These are phyloP conservation scores for Massarina eburnea DNA, from an alignment of 2,329 filamentous ascomycete genomes.

Conservation along the genomic window DNA sequence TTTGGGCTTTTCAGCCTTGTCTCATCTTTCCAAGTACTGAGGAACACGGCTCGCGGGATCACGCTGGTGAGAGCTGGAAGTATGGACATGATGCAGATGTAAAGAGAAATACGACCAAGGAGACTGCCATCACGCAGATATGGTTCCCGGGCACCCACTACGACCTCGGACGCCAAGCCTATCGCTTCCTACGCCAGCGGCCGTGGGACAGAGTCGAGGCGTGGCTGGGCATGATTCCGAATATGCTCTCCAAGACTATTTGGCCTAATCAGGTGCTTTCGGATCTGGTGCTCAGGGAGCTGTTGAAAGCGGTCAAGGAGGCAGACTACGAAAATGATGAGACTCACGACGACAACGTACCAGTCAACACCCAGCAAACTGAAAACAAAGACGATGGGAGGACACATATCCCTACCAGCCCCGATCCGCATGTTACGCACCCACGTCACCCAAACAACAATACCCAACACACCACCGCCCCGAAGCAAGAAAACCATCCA, in stretches of 20 bases:
- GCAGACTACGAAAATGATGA: not conserved
- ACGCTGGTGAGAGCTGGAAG: no score
- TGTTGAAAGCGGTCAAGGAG: slow-evolving; percentile 28
- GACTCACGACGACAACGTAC: no score
- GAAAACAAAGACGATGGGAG: no score
- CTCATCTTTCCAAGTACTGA: slow-evolving; percentile 19
- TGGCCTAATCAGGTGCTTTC: slow-evolving; percentile 37
- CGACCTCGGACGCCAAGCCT: slow-evolving; percentile 39
- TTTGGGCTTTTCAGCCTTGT: slow-evolving; percentile 40
- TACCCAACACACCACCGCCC: not conserved
- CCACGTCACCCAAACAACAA: no score
- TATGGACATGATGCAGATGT: not conserved
- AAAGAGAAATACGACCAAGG: slow-evolving; percentile 7
- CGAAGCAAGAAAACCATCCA: slow-evolving; percentile 1
- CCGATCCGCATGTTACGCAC: not conserved
- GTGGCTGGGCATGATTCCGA: slow-evolving; percentile 27
- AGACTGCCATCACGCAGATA: slow-evolving; percentile 24
- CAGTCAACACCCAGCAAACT: no score
- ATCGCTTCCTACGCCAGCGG: slow-evolving; percentile 35
- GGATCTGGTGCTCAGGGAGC: slow-evolving; percentile 34
- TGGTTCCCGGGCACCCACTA: slow-evolving; percentile 45
- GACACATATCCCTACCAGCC: slow-evolving; percentile 2
- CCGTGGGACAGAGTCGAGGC: slow-evolving; percentile 32
- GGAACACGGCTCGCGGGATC: no score
- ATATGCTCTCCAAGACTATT: slow-evolving; percentile 28